Evolutionary conservation across 1,284 basidiomycete species (phyloP), one percentile per base, ranked within the genome.

Genomic region (Jaminaea rosea): DNA sequence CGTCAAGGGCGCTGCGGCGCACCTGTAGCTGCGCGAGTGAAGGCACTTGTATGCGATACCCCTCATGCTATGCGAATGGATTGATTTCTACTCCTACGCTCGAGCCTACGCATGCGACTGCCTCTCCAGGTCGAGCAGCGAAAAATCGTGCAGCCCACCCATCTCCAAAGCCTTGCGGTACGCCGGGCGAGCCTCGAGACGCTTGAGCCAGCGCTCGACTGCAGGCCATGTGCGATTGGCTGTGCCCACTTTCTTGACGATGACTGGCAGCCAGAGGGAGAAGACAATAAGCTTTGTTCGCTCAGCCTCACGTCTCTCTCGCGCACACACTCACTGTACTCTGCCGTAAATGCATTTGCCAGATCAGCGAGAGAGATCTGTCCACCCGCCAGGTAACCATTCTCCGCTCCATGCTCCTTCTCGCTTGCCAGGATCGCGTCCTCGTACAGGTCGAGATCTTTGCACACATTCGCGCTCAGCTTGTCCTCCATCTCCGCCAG

Each of bases 371-470:
- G 21, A 17, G 21, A 21, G 26, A 32, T 32, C 7, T n/a, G 23
- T 26, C 23, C 32, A 19, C 26, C 26, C 6, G 39, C 32, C 26
- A 47, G 45, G 34, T 47, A 34, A 17, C 23, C n/a, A 5, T 24
- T n/a, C 23, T 17, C 24, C 26, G 13, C 24, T 15, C 47, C 27
- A 36, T 13, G 27, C 29, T 32, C 26, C 9, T 36, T 31, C 34
- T 46, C 28, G 45, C 28, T 48, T 13, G 21, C 29, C 13, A 11
- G 26, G 19, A 54, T n/a, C 17, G 47, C 45, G 15, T 37, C 21
- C 39, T 54, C 52, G 24, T 29, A 29, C 17, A 50, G 31, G 28
- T 50, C 41, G 19, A 54, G 28, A 37, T 54, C 52, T 17, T 54
- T 54, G 17, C 31, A 28, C 15, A 54, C 52, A 26, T 54, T 54